Base-by-base conservation (phyloP, 2,329 filamentous ascomycete genomes). In the Aspergillus sp. region DNA sequence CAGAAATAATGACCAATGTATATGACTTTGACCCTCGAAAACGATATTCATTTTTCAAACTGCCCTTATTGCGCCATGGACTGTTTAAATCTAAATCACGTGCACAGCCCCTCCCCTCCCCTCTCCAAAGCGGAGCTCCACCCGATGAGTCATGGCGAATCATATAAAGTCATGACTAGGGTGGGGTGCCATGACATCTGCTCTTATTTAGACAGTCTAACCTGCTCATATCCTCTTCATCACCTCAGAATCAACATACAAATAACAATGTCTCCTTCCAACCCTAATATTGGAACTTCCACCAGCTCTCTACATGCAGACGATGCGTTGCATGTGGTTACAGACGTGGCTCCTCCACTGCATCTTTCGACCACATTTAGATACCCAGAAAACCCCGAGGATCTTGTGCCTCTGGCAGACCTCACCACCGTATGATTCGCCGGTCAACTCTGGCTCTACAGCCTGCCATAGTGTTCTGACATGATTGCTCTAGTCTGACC, bases 321-420 rank as follows among this genome's bases (percentile, higher is more conserved):
- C 60, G 84, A 94, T 69, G 75, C 74, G 56, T 77, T 93, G 57
- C 88, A 88, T 66, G 69, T 75, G 30, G 80, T 86, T 54, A 76
- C 82, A 40, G 89, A 93, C 61, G 85, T 97, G 43, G 90, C 91
- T 9, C 91, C 93, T 46, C 82, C 91, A 4, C 76, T 97, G 60
- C 91, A 97, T 65, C 82, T 94, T 51, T 90, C 89, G 49, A 96
- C 91, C 9, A 97, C 89, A 11, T 97, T 89, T 68, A 83, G 88
- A 54, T 97, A 96, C 66, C 73, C 76, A 27, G 68, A 74, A 42
- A 77, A 95, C 61, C 87, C 89, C 2, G 76, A 82, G 5, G 64
- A 81, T 27, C 77, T 95, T 37, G 54, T 71, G 6, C 73, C 77
- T 2, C 64, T 67, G 10, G 60, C 68, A 48, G 62, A 85, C 46